Evolutionary conservation across 2,329 filamentous ascomycete genomes (phyloP), one percentile per base, ranked within the genome.

Genomic region (Cladosporium sp.): DNA sequence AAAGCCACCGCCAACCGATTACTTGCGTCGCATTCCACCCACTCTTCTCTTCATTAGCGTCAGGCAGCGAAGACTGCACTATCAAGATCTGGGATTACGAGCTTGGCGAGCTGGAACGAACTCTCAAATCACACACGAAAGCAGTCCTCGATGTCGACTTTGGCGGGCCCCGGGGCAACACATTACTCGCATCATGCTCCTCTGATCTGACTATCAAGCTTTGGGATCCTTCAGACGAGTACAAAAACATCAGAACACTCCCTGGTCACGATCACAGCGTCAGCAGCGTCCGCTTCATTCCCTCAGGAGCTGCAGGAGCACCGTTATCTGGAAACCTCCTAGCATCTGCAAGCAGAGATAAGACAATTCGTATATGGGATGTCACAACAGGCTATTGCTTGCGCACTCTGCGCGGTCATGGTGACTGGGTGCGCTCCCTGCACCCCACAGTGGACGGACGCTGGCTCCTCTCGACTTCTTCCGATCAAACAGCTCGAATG

Each of bases 21-120:
- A 96, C 88, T 57, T 92, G 90, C 68, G 86, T 97, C 58, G 92
- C 92, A 15, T 97, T 97, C 70, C 92, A 97, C 71, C 92, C 92
- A 0, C 81, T 94, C 32, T 97, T 96, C 74, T 93, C 91, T 9
- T 93, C 90, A 4, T 79, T 97, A 20, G 93, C 92, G 9, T 94
- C 91, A 0, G 92, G 90, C 15, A 95, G 91, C 8, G 92, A 96
- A 71, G 93, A 97, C 73, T 89, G 85, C 56, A 96, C 89, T 7
- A 96, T 97, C 72, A 97, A 97, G 69, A 92, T 97, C 56, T 97
- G 92, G 92, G 92, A 97, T 69, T 97, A 91, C 89, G 92, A 97
- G 68, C 76, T 95, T 22, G 93, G 93, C 48, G 92, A 97, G 73
- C 79, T 96, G 3, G 92, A 97, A 72, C 80, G 88, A 61, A 97